Percentiles rank a stretch among this genome's conserved stretches.
phyloP scores from a whole-genome alignment of 192 early-diverging fungal genomes.

The Phlyctochytrium arcticum region DNA sequence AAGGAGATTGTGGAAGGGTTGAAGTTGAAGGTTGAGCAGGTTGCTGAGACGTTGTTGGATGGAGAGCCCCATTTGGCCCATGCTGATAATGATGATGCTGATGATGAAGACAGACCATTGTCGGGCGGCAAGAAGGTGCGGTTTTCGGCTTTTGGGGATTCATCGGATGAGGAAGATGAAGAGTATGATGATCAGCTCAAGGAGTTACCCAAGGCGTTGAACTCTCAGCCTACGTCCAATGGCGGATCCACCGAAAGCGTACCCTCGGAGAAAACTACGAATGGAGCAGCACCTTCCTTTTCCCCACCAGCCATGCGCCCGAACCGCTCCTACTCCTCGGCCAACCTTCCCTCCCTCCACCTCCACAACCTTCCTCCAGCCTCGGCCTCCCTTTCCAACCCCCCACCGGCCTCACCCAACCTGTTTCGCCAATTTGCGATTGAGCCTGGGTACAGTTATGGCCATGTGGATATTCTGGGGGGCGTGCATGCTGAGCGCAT shows the following conservation, averaged over 20 bases:
- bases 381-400: no score
- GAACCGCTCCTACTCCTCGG: not conserved
- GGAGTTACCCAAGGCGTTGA: no score
- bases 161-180: no score
- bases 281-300: not conserved
- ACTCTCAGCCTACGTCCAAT: no score
- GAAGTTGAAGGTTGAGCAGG: not conserved
- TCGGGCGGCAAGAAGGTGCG: not conserved
- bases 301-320: not conserved
- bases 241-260: not conserved
- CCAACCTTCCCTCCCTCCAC: not conserved
- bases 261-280: not conserved
- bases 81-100: no score
- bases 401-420: not conserved
- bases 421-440: constrained; percentile 14
- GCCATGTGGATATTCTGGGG: constrained; percentile 42
- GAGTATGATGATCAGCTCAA: no score
- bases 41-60: not conserved
- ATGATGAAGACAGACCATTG: no score
- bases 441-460: constrained; percentile 23
- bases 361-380: no score
- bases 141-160: no score
- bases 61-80: not conserved
- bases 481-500: constrained; percentile 38
- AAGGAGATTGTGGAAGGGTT: not conserved